Base-by-base conservation (phyloP, 2,329 filamentous ascomycete genomes). In the Ophiostoma angusticollis region DNA sequence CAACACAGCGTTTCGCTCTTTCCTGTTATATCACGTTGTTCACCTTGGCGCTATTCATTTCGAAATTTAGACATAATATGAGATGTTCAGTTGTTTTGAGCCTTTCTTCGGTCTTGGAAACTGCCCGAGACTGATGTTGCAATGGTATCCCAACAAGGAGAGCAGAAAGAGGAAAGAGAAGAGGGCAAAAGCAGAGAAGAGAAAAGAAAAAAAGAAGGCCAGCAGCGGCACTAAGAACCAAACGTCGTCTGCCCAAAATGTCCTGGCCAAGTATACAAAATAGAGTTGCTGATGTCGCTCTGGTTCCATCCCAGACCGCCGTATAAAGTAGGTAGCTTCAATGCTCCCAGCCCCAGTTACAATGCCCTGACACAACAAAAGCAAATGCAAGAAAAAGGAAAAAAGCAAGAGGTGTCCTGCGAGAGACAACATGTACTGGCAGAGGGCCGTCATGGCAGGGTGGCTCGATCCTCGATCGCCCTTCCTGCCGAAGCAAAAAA, bases 361-460 rank as follows among this genome's bases (percentile, higher is more conserved):
- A n/a, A n/a, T n/a, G n/a, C n/a, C n/a, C n/a, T n/a, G n/a, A n/a
- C 27, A 37, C 25, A 35, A 35, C 13, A 25, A 34, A 33, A 23
- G 23, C 31, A 22, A 38, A 14, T 9, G 16, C 7, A 31, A 38
- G 17, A 16, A 25, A 21, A 32, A n/a, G 22, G 6, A n/a, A 37
- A 22, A 29, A 31, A 32, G 31, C 9, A 19, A 19, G 13, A 29
- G 6, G 22, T 16, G 5, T n/a, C 17, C 13, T 23, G 23, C 12
- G 9, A n/a, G n/a, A 31, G 25, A 25, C 23, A 29, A 13, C 28
- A 14, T 4, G 16, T n/a, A n/a, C n/a, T n/a, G n/a, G n/a, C n/a
- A n/a, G n/a, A n/a, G n/a, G n/a, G n/a, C n/a, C n/a, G n/a, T n/a
- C n/a, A n/a, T n/a, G n/a, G n/a, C n/a, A n/a, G n/a, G n/a, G n/a